Evolutionary conservation across 2,329 filamentous ascomycete species (phyloP), one percentile per base, ranked within the genome.

Genomic region (Teratosphaeria destructans): DNA sequence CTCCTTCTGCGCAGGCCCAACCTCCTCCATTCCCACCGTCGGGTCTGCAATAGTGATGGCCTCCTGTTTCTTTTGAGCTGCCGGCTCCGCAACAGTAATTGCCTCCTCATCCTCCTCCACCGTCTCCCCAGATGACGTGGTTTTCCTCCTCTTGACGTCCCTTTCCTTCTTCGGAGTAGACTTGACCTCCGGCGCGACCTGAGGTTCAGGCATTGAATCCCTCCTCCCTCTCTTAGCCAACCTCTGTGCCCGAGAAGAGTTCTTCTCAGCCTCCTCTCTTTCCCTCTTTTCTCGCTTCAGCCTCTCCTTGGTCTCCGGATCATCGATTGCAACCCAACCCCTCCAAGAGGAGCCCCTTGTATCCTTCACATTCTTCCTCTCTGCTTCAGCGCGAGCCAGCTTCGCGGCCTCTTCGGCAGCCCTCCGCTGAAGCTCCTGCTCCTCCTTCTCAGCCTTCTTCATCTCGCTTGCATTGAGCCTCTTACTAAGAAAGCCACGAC

Each of bases 401-500:
- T 65, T 67, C 57, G 64, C 58, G 10, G 68, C 70, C 52, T 68
- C 66, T 49, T 65, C 64, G 8, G 62, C 65, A 5, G 64, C 67
- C 52, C 66, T 64, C 19, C 65, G 63, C 56, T 64, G 62, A 53
- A 62, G 59, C 56, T 68, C 70, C 14, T 56, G 57, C 56, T 71
- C 67, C 59, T 67, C 65, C 57, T 66, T 66, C 37, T 60, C 61
- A 52, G 61, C 37, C 59, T 68, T 67, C 64, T 70, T 71, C 62
- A 65, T 63, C 61, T 72, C 68, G 11, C 57, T 59, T 12, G 65
- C 65, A 54, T 68, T 70, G 29, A 71, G 63, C n/a, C 69, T 65
- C 61, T 69, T 70, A 23, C 64, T 63, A 29, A 88, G 74, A 47
- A 85, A 78, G 55, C 85, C 85, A 63, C 85, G 81, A 66, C 85